A percentile compares a stretch with the other conserved stretches of the same genome.
Evolutionary conservation across 2,329 filamentous ascomycete species (phyloP).

Genomic region (Talaromyces amestolkiae): DNA sequence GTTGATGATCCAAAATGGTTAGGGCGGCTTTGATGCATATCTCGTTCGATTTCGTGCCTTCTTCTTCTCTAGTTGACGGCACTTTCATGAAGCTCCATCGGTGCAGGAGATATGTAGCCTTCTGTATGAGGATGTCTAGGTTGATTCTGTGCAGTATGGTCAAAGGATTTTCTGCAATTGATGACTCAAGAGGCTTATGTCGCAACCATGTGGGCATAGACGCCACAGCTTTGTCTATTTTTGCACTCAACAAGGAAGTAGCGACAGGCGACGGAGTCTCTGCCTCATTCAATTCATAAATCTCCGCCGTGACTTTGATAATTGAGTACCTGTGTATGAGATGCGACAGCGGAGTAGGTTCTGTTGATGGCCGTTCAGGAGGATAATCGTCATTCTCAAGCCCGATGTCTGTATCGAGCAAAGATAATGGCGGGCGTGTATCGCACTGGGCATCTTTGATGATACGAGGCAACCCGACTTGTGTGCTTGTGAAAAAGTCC

Average conservation of each 20-base stretch:
- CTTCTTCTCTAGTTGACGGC: neutral
- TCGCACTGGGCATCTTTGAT: slow-evolving; percentile 25
- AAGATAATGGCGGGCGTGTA: slow-evolving; percentile 13
- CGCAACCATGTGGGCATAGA: slow-evolving; percentile 14
- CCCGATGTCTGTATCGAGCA: slow-evolving; percentile 2
- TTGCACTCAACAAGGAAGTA: slow-evolving; percentile 9
- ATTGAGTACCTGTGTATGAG: slow-evolving; percentile 16
- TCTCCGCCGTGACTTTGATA: slow-evolving; percentile 17
- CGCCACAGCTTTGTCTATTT: slow-evolving; percentile 13
- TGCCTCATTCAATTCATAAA: slow-evolving; percentile 16
- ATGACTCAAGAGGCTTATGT: slow-evolving; percentile 15
- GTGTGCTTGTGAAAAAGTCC: slow-evolving; percentile 23
- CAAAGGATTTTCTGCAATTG: slow-evolving; percentile 14
- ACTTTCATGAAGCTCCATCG: slow-evolving; percentile 18
- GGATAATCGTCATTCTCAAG: slow-evolving; percentile 1
- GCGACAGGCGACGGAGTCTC: slow-evolving; percentile 8
- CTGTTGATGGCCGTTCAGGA: slow-evolving; percentile 8
- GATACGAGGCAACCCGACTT: slow-evolving; percentile 23
- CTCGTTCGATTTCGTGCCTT: slow-evolving; percentile 1
- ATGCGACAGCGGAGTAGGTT: slow-evolving; percentile 12
- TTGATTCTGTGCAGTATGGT: slow-evolving; percentile 19
- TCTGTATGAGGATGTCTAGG: slow-evolving; percentile 20
- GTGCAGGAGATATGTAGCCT: slow-evolving; percentile 20
- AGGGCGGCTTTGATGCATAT: slow-evolving; percentile 37
- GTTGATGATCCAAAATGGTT: slow-evolving; percentile 62